Evolutionary conservation across 805 yeast genomes (phyloP).

Genomic region (Candida anglica): DNA sequence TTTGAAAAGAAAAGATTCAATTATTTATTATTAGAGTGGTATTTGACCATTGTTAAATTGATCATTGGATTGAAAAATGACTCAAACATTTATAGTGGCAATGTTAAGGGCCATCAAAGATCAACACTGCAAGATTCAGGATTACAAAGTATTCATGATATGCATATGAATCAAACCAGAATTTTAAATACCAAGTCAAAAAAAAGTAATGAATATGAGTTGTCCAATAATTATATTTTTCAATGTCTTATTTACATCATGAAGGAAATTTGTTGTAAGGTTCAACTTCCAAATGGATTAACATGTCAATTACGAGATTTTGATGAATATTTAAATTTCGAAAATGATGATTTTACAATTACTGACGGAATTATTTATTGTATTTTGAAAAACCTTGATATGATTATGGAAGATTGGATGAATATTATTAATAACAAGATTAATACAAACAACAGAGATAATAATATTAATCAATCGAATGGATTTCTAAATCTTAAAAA

Average conservation of each 20-base stretch:
- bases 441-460: background rate
- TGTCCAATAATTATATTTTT: slow-evolving; percentile 18
- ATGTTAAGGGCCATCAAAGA: background rate
- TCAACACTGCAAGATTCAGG: slow-evolving; percentile 1
- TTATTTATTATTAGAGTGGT: slow-evolving; percentile 43
- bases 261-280: slow-evolving; percentile 5
- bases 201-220: slow-evolving; percentile 8
- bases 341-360: slow-evolving; percentile 5
- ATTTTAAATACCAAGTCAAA: background rate
- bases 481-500: slow-evolving; percentile 3
- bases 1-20: slow-evolving; percentile 24
- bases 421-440: slow-evolving; percentile 1
- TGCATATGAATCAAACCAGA: background rate
- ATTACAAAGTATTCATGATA: background rate
- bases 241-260: slow-evolving; percentile 24
- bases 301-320: background rate
- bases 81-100: slow-evolving; percentile 1
- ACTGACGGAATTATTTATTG: slow-evolving; percentile 3
- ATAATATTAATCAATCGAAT: background rate
- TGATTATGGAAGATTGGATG: slow-evolving; percentile 2
- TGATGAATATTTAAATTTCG: slow-evolving; percentile 8
- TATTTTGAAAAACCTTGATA: slow-evolving; percentile 3
- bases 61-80: slow-evolving; percentile 23
- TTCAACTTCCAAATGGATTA: slow-evolving; percentile 2
- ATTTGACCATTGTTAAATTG: slow-evolving; percentile 40